Percentiles rank a stretch among this genome's conserved stretches.
Conservation (phyloP, 805 yeast genomes). For the Starmerella scarabaei region DNA sequence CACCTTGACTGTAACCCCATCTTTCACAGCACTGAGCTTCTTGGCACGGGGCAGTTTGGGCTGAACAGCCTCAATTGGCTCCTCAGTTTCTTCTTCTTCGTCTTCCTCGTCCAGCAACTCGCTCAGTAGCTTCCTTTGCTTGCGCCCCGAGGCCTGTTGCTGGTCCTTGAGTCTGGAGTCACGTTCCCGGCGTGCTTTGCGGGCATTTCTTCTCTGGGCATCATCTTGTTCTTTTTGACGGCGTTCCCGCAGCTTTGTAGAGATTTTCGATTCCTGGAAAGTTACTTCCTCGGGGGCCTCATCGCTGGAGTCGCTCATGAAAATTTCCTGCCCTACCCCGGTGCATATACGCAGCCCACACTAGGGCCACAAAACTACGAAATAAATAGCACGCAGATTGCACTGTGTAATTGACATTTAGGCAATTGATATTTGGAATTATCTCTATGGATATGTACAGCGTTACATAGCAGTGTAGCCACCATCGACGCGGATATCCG, state of each 20-base stretch:
- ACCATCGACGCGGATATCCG: conserved; percentile 68
- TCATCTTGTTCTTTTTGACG: conserved; percentile 11
- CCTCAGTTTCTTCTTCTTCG: conserved; percentile 6
- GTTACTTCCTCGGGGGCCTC: conserved; percentile 30
- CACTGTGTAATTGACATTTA: no score
- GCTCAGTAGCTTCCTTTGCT: conserved; percentile 21
- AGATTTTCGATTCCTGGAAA: conserved; percentile 17
- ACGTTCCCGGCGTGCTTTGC: conserved; percentile 23
- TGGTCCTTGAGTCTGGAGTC: conserved; percentile 20
- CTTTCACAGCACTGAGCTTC: conserved; percentile 16
- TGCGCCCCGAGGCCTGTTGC: conserved; percentile 3
- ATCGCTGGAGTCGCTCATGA: conserved; percentile 19
- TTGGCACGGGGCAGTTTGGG: conserved; percentile 4
- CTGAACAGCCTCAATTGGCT: conserved; percentile 1
- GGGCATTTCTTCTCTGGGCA: conserved; percentile 10
- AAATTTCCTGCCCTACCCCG: neutral
- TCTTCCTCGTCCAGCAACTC: conserved; percentile 20
- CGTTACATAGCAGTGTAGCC: conserved; percentile 49
- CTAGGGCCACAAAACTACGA: no score
- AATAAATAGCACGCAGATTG: no score
- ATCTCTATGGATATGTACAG: no score
- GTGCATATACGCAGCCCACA: neutral
- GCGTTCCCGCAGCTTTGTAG: conserved; percentile 5
- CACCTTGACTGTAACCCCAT: conserved; percentile 22
- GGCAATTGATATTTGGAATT: no score